These are phyloP conservation scores for Spergularia marina DNA, from an alignment of 148 eudicot species.

Conservation along the genomic window DNA sequence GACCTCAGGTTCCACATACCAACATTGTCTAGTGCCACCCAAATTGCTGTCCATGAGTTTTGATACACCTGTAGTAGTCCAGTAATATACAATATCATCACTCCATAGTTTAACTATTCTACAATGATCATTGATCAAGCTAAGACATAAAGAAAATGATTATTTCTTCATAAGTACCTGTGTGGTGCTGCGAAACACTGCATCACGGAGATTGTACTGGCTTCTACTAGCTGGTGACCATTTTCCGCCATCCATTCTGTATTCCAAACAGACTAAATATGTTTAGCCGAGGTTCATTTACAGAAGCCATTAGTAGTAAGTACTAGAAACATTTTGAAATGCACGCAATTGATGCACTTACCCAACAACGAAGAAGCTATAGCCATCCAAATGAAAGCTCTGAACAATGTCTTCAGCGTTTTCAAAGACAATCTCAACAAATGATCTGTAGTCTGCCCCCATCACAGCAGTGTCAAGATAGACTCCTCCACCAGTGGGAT, in stretches of 20 bases:
- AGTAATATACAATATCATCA: background rate
- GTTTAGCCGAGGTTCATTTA: background rate
- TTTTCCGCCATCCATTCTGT: constrained; percentile 93
- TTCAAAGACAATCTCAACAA: constrained; percentile 79
- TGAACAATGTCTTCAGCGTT: constrained; percentile 70
- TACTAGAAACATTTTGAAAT: background rate
- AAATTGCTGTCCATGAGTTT: constrained; percentile 82
- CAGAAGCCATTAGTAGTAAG: background rate
- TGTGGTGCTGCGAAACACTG: constrained; percentile 64
- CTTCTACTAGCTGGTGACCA: constrained; percentile 73
- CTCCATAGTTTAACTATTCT: background rate
- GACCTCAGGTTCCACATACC: constrained; percentile 97
- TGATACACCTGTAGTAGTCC: constrained; percentile 70
- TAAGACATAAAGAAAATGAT: background rate
- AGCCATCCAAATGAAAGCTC: constrained; percentile 84
- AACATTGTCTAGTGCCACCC: constrained; percentile 79
- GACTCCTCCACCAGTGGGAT: constrained; percentile 63
- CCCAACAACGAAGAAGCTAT: constrained; percentile 94
- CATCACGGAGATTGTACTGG: constrained; percentile 87
- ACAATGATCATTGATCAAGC: background rate
- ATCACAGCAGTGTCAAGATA: constrained; percentile 75
- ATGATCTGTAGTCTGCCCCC: constrained; percentile 64
- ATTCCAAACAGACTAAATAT: constrained; percentile 16
- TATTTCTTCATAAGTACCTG: constrained; percentile 45
- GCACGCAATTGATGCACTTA: constrained; percentile 29